phyloP scores from a whole-genome alignment of 202 grass and related monocot species.

The Dendrocalamus latiflorus region DNA sequence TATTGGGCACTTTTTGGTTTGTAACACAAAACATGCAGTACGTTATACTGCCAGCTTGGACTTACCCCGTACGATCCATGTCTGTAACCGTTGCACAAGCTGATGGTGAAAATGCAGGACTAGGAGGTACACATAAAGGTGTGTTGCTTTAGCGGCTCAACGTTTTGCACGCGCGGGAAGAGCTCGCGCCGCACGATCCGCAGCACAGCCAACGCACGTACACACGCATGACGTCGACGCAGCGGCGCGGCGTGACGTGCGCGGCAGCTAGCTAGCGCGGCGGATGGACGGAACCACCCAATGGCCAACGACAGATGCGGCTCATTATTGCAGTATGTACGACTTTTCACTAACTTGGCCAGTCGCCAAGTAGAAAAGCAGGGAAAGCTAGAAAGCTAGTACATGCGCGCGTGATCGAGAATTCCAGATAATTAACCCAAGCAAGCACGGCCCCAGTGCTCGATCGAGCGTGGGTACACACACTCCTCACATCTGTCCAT shows the following conservation, averaged over 20 bases:
- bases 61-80: too few species aligned
- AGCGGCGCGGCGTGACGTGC: conserved; percentile 21
- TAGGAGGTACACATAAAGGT: too few species aligned
- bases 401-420: not conserved
- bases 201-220: not conserved
- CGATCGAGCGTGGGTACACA: not conserved
- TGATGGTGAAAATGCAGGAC: too few species aligned
- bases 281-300: not conserved
- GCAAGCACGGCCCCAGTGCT: not conserved
- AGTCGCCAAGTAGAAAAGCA: not conserved
- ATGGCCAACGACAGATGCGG: not conserved
- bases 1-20: too few species aligned
- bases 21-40: too few species aligned
- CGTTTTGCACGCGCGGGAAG: conserved; percentile 29
- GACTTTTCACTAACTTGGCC: not conserved
- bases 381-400: not conserved
- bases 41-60: too few species aligned
- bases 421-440: too few species aligned
- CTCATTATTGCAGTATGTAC: not conserved
- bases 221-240: conserved; percentile 33
- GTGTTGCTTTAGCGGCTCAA: not conserved
- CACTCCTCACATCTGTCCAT: too few species aligned
- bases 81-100: too few species aligned
- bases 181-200: not conserved
- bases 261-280: not conserved